Conservation (phyloP, 208 protist species). For the Trypanosoma avium region DNA sequence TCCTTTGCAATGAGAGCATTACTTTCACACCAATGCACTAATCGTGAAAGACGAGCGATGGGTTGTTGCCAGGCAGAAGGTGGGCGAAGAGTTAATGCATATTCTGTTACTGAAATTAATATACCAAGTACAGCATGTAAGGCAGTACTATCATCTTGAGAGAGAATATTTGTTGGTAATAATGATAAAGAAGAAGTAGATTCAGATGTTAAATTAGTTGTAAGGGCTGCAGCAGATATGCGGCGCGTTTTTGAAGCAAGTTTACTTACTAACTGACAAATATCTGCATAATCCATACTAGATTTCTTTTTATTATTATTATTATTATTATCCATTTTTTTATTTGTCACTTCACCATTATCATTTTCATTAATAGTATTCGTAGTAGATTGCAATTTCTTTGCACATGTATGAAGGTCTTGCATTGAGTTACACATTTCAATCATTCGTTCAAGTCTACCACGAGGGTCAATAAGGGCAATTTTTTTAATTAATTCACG, state of each 20-base stretch:
- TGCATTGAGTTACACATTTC: conserved; percentile 46
- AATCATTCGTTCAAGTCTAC: conserved; percentile 69
- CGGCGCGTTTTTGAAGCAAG: conserved; percentile 79
- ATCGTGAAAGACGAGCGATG: conserved; percentile 52
- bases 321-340: background rate
- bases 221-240: conserved; percentile 25
- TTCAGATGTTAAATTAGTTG: background rate
- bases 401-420: conserved; percentile 48
- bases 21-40: conserved; percentile 54
- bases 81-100: conserved; percentile 28
- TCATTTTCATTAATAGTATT: conserved; percentile 15
- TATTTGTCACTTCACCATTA: no score
- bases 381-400: conserved; percentile 30
- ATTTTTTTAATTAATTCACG: conserved; percentile 67
- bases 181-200: no score
- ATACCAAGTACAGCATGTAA: conserved; percentile 31
- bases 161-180: no score
- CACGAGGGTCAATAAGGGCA: conserved; percentile 47
- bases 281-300: conserved; percentile 43
- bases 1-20: conserved; percentile 30
- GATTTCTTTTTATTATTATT: conserved; percentile 7
- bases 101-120: conserved; percentile 34
- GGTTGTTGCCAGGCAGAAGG: conserved; percentile 38
- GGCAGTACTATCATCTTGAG: conserved; percentile 34
- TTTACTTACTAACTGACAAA: conserved; percentile 79